Evolutionary conservation across 1,284 basidiomycete genomes (phyloP), one percentile per base, ranked within the genome.

Genomic region (Schizophyllum commune): DNA sequence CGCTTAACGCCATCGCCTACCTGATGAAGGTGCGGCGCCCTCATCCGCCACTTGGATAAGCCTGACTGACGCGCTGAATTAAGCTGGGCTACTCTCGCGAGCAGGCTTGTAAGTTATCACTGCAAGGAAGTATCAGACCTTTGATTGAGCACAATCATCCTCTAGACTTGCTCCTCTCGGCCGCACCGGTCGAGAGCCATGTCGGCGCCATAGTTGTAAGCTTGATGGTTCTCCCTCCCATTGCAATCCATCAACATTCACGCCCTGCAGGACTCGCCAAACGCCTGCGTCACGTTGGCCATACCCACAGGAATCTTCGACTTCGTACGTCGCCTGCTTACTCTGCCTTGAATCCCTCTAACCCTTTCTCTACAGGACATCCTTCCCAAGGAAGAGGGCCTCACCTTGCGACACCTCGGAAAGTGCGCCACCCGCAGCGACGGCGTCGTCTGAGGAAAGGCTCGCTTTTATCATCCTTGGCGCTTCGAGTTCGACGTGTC

Each of bases 181-280:
- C 89, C 0, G 89, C 89, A 0, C 89, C 90, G 0, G 75, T 92
- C 54, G 90, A 92, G 68, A 84, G 84, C 61, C 88, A 91, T 67
- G 81, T 91, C 61, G 88, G 84, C 5, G 88, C 88, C 1, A 69
- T 91, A 22, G 89, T 91, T 52, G 87, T 84, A 71, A 58, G 81
- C 74, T 11, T n/a, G n/a, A n/a, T n/a, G n/a, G n/a, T n/a, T n/a
- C n/a, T n/a, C n/a, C 22, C 22, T 7, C 53, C n/a, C 9, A 27
- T 9, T 57, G n/a, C 58, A 20, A 4, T 39, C 19, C 20, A 11
- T 52, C 60, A 17, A 15, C 15, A 13, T 54, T 56, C 39, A 55
- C 19, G 55, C 47, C 27, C 32, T 34, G 11, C 65, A 85, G 84
- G 86, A 91, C 70, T 86, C 85, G 2, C 89, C 88, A 1, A 91